Evolutionary conservation across 345 rosid species (phyloP), one percentile per base, ranked within the genome.

Genomic region (Carallia brachiata): DNA sequence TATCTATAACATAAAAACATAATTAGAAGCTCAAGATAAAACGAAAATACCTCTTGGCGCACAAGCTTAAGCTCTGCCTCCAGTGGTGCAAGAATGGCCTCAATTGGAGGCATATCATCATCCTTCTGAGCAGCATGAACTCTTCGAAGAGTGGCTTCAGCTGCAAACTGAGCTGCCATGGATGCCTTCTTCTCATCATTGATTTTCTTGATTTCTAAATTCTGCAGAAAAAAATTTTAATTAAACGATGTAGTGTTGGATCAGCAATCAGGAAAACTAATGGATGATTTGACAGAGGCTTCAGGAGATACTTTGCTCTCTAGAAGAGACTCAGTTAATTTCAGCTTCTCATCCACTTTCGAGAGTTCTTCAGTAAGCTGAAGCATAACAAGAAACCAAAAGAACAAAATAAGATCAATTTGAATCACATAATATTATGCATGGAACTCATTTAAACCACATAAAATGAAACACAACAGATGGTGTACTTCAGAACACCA

Each of bases 121-220:
- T 94, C 98, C 86, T 94, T 94, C 75, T 94, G 97, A 80, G 98
- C 97, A 84, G 98, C 96, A 75, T 94, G 98, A 71, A 94, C 97
- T 76, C 98, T 90, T 67, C 98, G 86, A 75, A 94, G 90, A 65
- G 98, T 88, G 39, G 98, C 97, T 87, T 94, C 98, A 57, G 97
- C 98, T 19, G 96, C 98, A 90, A 94, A 94, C 82, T 94, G 98
- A 76, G 98, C 98, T 68, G 98, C 97, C 98, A 94, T 87, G 70
- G 96, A 92, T 58, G 97, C 97, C 81, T 83, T 95, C 90, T 92
- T 92, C 79, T 95, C 99, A 84, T 95, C 99, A 62, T 91, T 91
- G 66, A 91, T 86, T 82, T 90, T 94, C 88, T 90, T 94, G 65
- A 94, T 90, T 75, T 94, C 98, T 75, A 95, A 92, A 80, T 92